Conservation (phyloP, 2,329 filamentous ascomycete species). For the Fusarium stilboides region DNA sequence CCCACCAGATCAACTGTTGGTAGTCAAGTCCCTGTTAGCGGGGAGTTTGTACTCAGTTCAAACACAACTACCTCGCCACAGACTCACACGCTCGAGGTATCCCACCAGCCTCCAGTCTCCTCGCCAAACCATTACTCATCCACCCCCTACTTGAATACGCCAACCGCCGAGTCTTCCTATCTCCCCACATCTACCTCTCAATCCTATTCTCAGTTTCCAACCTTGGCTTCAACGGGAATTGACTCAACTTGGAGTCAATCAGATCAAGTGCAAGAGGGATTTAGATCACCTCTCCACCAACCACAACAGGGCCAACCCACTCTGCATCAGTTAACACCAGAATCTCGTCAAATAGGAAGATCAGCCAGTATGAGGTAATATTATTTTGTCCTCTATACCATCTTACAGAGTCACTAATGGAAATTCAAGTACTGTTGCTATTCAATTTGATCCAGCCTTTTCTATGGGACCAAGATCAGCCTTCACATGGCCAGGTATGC, state of each 20-base stretch:
- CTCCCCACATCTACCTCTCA: constrained; percentile 47
- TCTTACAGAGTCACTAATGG: constrained; percentile 27
- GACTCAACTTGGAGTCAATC: constrained; percentile 47
- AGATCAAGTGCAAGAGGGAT: constrained; percentile 38
- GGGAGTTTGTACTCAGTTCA: constrained; percentile 41
- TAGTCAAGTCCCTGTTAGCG: constrained; percentile 41
- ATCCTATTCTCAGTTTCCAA: constrained; percentile 47
- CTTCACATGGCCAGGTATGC: constrained; percentile 66
- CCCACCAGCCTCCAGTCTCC: constrained; percentile 43
- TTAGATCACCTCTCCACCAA: constrained; percentile 37
- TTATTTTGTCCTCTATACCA: background rate
- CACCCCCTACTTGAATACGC: constrained; percentile 43
- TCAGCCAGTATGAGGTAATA: constrained; percentile 47
- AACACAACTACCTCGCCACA: constrained; percentile 46
- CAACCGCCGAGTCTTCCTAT: constrained; percentile 46
- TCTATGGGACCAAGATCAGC: constrained; percentile 66
- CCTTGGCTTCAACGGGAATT: constrained; percentile 40
- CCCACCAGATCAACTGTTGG: constrained; percentile 46
- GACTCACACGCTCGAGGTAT: constrained; percentile 39
- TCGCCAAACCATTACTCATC: constrained; percentile 47
- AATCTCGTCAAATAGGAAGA: constrained; percentile 30
- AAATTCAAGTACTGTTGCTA: constrained; percentile 62
- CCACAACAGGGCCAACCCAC: constrained; percentile 26
- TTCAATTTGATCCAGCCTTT: constrained; percentile 67
- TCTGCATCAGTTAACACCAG: constrained; percentile 32